Conservation (phyloP, 768 basidiomycete species). For the Boletus bicolor region DNA sequence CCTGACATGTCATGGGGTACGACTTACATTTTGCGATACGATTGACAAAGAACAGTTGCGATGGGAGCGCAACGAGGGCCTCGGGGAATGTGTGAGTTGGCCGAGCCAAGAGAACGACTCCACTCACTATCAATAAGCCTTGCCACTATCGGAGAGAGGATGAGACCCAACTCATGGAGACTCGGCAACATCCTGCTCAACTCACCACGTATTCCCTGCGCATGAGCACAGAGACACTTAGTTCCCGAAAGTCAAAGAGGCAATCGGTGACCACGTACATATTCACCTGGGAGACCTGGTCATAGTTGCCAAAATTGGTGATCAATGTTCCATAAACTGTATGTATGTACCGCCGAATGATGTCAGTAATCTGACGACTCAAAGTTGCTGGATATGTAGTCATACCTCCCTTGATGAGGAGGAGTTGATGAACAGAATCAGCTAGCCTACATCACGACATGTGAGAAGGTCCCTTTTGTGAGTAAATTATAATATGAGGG, state of each 20-base stretch:
- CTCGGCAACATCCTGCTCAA: background rate
- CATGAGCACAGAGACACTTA: background rate
- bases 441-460: conserved; percentile 4
- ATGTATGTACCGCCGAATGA: background rate
- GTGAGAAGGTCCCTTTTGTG: background rate
- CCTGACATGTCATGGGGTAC: background rate
- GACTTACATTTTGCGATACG: conserved; percentile 20
- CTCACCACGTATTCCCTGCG: conserved; percentile 18
- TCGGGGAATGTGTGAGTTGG: background rate
- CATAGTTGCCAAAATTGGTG: conserved; percentile 14
- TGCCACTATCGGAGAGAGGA: conserved; percentile 15
- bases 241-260: background rate
- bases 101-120: background rate
- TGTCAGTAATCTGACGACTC: background rate
- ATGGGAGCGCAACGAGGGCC: conserved; percentile 16
- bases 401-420: conserved; percentile 19
- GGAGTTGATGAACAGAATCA: conserved; percentile 16
- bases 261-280: conserved; percentile 4
- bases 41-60: conserved; percentile 18
- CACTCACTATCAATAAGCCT: conserved; percentile 17
- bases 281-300: conserved; percentile 3
- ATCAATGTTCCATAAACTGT: conserved; percentile 15
- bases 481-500: background rate
- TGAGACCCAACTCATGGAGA: background rate
- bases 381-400: background rate